These are phyloP conservation scores for Aureobasidium sp. DNA, from an alignment of 2,329 filamentous ascomycete genomes.

Conservation along the genomic window DNA sequence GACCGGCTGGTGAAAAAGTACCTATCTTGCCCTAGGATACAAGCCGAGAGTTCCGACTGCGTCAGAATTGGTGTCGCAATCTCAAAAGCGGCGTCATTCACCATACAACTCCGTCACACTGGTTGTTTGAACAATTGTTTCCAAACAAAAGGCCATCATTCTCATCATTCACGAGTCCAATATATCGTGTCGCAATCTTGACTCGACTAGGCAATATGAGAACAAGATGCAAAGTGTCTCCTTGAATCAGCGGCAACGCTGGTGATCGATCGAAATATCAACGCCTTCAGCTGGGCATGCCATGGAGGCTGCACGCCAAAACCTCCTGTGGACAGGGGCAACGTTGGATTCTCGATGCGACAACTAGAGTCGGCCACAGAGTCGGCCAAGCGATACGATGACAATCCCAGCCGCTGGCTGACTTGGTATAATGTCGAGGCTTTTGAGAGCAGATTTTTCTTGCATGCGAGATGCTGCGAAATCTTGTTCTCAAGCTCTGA, in stretches of 20 bases:
- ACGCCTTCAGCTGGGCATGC: not conserved
- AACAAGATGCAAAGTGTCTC: not conserved
- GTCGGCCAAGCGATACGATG: not conserved
- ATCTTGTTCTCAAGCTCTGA: not conserved
- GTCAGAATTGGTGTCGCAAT: not conserved
- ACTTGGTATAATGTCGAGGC: not conserved
- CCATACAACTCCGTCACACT: not conserved
- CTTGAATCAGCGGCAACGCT: not conserved
- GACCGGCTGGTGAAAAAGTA: not conserved
- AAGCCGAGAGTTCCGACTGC: not conserved
- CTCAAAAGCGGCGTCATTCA: not conserved
- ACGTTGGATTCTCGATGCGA: not conserved
- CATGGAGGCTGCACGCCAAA: not conserved
- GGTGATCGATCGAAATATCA: not conserved
- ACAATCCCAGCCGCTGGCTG: not conserved
- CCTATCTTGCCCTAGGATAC: not conserved
- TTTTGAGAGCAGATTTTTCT: not conserved
- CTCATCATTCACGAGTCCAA: too few species aligned
- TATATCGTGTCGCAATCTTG: not conserved
- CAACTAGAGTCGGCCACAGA: not conserved
- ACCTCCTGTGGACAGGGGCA: not conserved
- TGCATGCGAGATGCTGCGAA: not conserved
- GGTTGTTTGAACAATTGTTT: not conserved
- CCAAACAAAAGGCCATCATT: not conserved
- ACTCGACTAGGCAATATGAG: not conserved